A percentile compares a stretch with the other conserved stretches of the same genome.
Evolutionary conservation across 1,139 yeast species (phyloP).

Genomic region (Suhomyces bokatorum): DNA sequence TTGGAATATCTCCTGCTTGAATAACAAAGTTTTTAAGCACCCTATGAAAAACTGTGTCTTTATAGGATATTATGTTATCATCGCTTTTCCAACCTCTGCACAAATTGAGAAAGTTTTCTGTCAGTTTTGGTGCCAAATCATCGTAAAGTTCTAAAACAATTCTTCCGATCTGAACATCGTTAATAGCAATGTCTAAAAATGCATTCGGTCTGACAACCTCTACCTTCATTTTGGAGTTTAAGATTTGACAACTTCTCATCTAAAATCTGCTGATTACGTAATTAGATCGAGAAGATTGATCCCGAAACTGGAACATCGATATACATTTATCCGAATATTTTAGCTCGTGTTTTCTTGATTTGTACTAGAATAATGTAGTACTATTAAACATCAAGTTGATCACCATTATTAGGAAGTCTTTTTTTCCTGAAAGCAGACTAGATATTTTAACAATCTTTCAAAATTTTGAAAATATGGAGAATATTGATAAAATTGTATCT

Average conservation of each 20-base stretch:
- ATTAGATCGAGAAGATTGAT: neutral
- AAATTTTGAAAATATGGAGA: too few species aligned
- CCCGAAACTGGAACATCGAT: neutral
- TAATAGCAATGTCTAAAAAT: constrained; percentile 60
- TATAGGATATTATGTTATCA: constrained; percentile 23
- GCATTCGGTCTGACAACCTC: constrained; percentile 38
- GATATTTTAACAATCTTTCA: too few species aligned
- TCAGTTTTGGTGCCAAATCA: constrained; percentile 59
- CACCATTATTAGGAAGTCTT: too few species aligned
- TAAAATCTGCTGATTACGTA: neutral
- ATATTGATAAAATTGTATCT: too few species aligned
- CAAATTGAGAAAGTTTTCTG: constrained; percentile 51
- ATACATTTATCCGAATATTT: too few species aligned
- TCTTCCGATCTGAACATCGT: constrained; percentile 53
- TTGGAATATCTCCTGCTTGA: constrained; percentile 69
- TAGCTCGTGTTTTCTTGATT: too few species aligned
- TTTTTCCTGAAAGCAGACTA: too few species aligned
- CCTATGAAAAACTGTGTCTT: constrained; percentile 59
- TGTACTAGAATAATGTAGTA: too few species aligned
- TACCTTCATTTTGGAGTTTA: constrained; percentile 30
- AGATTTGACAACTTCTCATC: neutral
- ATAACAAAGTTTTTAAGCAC: constrained; percentile 74
- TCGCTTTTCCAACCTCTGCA: constrained; percentile 38
- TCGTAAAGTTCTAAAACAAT: constrained; percentile 60
- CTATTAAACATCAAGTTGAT: too few species aligned